Conservation (phyloP, 768 basidiomycete genomes). For the Russula sp. region DNA sequence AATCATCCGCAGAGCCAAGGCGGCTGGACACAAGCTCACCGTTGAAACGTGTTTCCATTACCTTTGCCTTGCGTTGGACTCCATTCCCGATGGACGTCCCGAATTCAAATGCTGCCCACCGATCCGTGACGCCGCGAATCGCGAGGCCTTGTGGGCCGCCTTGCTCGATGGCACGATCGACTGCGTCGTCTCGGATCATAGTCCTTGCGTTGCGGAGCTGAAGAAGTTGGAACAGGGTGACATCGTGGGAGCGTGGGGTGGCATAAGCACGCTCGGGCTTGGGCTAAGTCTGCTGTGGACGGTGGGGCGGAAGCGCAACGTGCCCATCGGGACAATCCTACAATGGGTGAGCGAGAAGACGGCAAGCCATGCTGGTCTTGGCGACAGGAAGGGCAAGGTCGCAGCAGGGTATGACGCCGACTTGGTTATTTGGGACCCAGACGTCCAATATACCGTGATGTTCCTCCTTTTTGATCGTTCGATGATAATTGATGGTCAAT, state of each 20-base stretch:
- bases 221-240: constrained; percentile 74
- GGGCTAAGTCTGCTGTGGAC: constrained; percentile 89
- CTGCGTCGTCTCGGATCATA: constrained; percentile 94
- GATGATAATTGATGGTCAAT: background rate
- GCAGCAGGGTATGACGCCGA: constrained; percentile 77
- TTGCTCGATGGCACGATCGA: constrained; percentile 79
- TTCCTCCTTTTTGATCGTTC: background rate
- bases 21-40: constrained; percentile 61
- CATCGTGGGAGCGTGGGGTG: constrained; percentile 91
- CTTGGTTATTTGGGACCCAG: constrained; percentile 76
- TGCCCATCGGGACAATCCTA: constrained; percentile 53
- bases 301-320: constrained; percentile 55
- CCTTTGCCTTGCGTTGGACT: constrained; percentile 64
- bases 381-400: constrained; percentile 62
- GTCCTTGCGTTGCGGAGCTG: constrained; percentile 76
- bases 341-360: constrained; percentile 71
- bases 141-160: constrained; percentile 74
- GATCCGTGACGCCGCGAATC: constrained; percentile 67
- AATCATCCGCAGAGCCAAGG: constrained; percentile 59
- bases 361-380: constrained; percentile 74
- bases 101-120: constrained; percentile 98
- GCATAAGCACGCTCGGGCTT: constrained; percentile 84
- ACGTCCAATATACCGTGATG: constrained; percentile 37
- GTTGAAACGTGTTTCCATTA: constrained; percentile 99
- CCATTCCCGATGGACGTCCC: constrained; percentile 67